Evolutionary conservation across 2,329 filamentous ascomycete genomes (phyloP).

Genomic region (Colletotrichum siamense): DNA sequence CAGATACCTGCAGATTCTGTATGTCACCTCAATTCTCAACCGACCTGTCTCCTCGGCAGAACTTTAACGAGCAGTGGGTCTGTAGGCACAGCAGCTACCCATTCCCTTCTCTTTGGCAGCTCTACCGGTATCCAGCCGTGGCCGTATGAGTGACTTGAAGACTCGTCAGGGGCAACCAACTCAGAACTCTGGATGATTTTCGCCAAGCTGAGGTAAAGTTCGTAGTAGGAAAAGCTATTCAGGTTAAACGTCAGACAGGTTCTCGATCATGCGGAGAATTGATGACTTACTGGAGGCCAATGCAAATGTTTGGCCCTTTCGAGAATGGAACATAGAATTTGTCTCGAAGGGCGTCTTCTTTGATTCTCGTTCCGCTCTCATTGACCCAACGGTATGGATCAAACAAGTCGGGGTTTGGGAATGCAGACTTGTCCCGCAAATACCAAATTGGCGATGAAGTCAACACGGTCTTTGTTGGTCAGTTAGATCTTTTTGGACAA

Average conservation of each 20-base stretch:
- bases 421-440: slow-evolving; percentile 29
- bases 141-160: neutral
- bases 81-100: slow-evolving; percentile 25
- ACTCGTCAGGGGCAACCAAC: neutral
- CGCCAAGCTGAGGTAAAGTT: neutral
- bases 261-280: too few relatives aligned
- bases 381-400: slow-evolving; percentile 31
- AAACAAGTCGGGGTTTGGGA: slow-evolving; percentile 27
- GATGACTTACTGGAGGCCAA: slow-evolving; percentile 30
- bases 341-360: slow-evolving; percentile 26
- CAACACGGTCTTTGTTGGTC: slow-evolving; percentile 24
- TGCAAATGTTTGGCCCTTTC: slow-evolving; percentile 31
- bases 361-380: neutral
- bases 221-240: neutral
- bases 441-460: slow-evolving; percentile 35
- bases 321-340: slow-evolving; percentile 34
- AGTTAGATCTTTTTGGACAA: neutral
- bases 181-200: neutral
- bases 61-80: neutral
- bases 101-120: slow-evolving; percentile 25
- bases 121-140: slow-evolving; percentile 22
- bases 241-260: neutral
- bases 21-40: neutral
- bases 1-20: neutral
- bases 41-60: neutral